Base-by-base conservation (phyloP, 2,329 filamentous ascomycete genomes). In the Aulographum hederae region DNA sequence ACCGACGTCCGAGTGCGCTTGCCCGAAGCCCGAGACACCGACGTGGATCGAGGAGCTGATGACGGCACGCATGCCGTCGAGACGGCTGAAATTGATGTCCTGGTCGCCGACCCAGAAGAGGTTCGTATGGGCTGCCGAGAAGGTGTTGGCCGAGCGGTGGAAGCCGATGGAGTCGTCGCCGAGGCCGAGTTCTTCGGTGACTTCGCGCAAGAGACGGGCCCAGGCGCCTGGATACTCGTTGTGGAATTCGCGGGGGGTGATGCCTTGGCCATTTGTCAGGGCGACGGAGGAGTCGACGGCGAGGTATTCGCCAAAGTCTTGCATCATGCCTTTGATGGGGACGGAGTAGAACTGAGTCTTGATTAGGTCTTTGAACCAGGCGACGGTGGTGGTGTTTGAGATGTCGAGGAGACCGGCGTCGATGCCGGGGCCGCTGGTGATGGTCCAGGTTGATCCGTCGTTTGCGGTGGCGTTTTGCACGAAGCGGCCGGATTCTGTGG, bases 101-200 rank as follows among this genome's bases (percentile, higher is more conserved):
- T 54, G 49, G 28, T 54, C 51, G 23, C 51, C 51, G 3, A 46
- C 48, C 51, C 51, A 54, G 44, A 53, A 54, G 5, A 54, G 40
- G 32, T 53, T 53, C 40, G 47, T 50, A 37, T 52, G 40, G 10
- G 43, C 41, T 31, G 49, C 46, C 0, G 49, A 41, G 2, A 40
- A 43, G 30, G 50, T 45, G 5, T 48, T 42, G 1, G 49, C 47
- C 2, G 48, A 52, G 10, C 50, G 47, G 32, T 54, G 50, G 40
- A 53, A 53, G 5, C 48, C 39, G 23, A 53, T 39, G 0, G 46
- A 43, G 30, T 53, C 50, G 12, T 41, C 32, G 30, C 49, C 40
- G 6, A 44, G 38, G 5, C 41, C 39, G 4, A 48, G 40, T 8
- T 42, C 41, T 27, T 47, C 42, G 6, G 44, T 39, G 3, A 51